phyloP scores from a whole-genome alignment of 2,329 filamentous ascomycete species.

The Monosporascus ibericus region DNA sequence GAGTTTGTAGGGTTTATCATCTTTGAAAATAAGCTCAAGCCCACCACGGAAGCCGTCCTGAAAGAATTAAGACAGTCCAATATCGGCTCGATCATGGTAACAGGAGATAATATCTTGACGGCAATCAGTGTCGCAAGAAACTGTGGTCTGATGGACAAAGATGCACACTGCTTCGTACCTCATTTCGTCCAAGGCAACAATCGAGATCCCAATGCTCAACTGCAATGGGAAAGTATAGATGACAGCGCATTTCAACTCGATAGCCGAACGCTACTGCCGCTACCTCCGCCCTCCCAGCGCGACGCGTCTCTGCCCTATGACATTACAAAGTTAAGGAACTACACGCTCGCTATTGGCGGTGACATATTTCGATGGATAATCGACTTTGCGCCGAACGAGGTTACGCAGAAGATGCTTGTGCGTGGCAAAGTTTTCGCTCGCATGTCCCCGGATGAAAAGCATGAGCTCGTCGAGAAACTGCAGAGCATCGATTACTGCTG shows the following conservation, averaged over 20 bases:
- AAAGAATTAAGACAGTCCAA: conserved; percentile 75
- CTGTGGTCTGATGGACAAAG: conserved; percentile 73
- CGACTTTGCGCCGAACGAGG: conserved; percentile 77
- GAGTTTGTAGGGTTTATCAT: conserved; percentile 95
- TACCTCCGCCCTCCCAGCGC: conserved; percentile 60
- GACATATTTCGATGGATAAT: conserved; percentile 97
- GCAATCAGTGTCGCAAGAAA: conserved; percentile 93
- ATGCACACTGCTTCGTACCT: conserved; percentile 86
- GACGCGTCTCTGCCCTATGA: conserved; percentile 85
- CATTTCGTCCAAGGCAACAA: conserved; percentile 71
- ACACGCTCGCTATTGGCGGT: conserved; percentile 81
- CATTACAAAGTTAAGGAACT: conserved; percentile 74
- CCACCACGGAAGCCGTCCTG: conserved; percentile 73
- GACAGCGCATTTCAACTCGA: conserved; percentile 74
- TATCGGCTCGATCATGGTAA: conserved; percentile 92
- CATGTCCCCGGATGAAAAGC: conserved; percentile 98
- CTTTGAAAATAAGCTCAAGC: conserved; percentile 97
- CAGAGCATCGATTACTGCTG: conserved; percentile 94
- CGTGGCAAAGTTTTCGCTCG: conserved; percentile 89
- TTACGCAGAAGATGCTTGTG: conserved; percentile 83
- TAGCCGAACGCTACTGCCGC: conserved; percentile 70
- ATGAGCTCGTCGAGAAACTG: conserved; percentile 93
- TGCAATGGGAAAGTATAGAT: conserved; percentile 95
- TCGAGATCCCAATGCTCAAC: conserved; percentile 63
- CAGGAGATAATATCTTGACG: conserved; percentile 94